Evolutionary conservation across 2,329 filamentous ascomycete genomes (phyloP), one percentile per base, ranked within the genome.

Genomic region (Monilinia vaccinii-corymbosi): DNA sequence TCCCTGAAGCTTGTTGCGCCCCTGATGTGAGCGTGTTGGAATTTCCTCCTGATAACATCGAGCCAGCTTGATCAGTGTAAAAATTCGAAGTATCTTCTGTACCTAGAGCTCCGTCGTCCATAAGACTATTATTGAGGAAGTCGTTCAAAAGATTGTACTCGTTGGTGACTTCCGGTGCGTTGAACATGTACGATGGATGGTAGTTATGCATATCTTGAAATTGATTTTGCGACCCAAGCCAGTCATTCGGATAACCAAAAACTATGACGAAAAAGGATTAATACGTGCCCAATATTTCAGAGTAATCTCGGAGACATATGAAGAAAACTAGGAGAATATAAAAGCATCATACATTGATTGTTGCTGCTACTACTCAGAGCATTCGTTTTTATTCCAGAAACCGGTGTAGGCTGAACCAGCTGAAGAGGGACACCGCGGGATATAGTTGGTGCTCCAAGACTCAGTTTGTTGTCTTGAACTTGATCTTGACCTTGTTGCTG

Each of bases 61-160:
- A 52, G 59, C 65, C 62, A 45, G 65, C 77, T 48, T 83, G 80
- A 68, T 87, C 84, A 47, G 79, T 78, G 71, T 84, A 85, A 11
- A 85, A 73, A 16, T 83, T 79, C 60, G 82, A 79, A 65, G 80
- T 78, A 65, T 91, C 88, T 63, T 90, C 85, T 40, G 85, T 81
- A 60, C 87, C 84, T 61, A 87, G 80, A 56, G 84, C 84, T 63
- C 83, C 84, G 73, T 96, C 92, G 75, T 97, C 92, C 65, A 97
- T 81, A 59, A 97, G 78, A 71, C 90, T 96, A 67, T 86, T 95
- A 74, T 92, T 94, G 63, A 99, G 81, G 72, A 97, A 97, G 74
- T 99, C 93, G 78, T 95, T 96, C 71, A 99, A 84, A 56, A 97
- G 78, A 72, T 97, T 96, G 74, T 96, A 97, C 78, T 99, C 94